Evolutionary conservation across 257 asterid genomes (phyloP).

Genomic region (Solanum peruvianum): DNA sequence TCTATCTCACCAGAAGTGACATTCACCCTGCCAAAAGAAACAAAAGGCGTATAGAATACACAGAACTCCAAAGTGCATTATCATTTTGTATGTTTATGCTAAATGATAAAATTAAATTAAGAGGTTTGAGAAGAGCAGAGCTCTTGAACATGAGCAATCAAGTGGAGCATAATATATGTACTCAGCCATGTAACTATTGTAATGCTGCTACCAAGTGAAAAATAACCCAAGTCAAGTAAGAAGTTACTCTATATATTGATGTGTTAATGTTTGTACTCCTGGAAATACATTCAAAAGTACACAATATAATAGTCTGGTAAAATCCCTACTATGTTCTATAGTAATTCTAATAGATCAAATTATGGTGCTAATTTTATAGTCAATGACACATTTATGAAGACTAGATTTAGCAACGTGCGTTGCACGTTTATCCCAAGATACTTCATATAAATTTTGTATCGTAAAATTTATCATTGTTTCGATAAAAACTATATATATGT

Average conservation of each 20-base stretch:
- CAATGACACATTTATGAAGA: background rate
- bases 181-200: background rate
- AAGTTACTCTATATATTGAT: background rate
- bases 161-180: background rate
- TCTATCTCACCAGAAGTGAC: slow-evolving; percentile 54
- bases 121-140: background rate
- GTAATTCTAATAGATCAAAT: background rate
- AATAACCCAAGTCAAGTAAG: background rate
- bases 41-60: background rate
- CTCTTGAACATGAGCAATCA: background rate
- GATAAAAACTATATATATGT: no score
- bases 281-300: background rate
- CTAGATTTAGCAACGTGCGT: no score
- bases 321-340: background rate
- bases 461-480: no score
- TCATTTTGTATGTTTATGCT: background rate
- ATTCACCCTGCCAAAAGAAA: slow-evolving; percentile 35
- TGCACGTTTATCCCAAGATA: no score
- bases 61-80: background rate
- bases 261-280: background rate
- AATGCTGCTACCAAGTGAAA: background rate
- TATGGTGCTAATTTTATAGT: background rate
- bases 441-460: no score
- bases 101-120: background rate
- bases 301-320: background rate